Evolutionary conservation across 1,139 yeast species (phyloP), one percentile per base, ranked within the genome.

Genomic region (Blastobotrys illinoisensis): DNA sequence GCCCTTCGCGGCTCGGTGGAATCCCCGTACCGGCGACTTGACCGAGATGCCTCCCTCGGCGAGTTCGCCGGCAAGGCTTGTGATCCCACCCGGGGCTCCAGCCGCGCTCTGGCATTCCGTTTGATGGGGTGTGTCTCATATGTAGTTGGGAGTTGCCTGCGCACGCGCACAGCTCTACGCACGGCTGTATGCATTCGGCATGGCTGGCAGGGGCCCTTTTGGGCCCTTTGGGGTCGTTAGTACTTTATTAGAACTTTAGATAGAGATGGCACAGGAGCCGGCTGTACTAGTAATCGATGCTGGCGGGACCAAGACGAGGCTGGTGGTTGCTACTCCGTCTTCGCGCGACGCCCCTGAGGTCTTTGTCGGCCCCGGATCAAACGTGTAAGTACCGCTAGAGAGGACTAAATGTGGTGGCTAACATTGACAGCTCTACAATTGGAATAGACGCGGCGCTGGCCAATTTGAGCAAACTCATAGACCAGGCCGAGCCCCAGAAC

Each of bases 261-360:
- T 44, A 44, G 14, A 44, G 14, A 43, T 21, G 28, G 47, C n/a
- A 13, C 46, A 24, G n/a, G 32, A 44, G 46, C 32, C 47, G 47
- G 18, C n/a, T 23, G 40, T 32, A 32, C 16, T 32, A 13, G 40
- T 32, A 19, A 47, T 56, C 14, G 58, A 56, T 24, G 58, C 56
- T 9, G 58, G 58, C 7, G 58, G 58, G 11, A 49, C 58, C 18
- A 51, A 51, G 40, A 56, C 58, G 5, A 24, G 56, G 18, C 54
- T 51, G 4, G 50, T 55, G 9, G 36, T 56, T n/a, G 32, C 49
- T 11, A 13, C 40, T n/a, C 40, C 16, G 14, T 32, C 40, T 2
- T 13, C 40, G 5, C 40, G 40, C 3, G 40, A 32, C 14, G 4
- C 14, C 40, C 40, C 40, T 3, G 16, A 32, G 40, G 40, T 32